A percentile compares a stretch with the other conserved stretches of the same genome.
Conservation (phyloP, 2,329 filamentous ascomycete species). For the Raffaelea arxii region DNA sequence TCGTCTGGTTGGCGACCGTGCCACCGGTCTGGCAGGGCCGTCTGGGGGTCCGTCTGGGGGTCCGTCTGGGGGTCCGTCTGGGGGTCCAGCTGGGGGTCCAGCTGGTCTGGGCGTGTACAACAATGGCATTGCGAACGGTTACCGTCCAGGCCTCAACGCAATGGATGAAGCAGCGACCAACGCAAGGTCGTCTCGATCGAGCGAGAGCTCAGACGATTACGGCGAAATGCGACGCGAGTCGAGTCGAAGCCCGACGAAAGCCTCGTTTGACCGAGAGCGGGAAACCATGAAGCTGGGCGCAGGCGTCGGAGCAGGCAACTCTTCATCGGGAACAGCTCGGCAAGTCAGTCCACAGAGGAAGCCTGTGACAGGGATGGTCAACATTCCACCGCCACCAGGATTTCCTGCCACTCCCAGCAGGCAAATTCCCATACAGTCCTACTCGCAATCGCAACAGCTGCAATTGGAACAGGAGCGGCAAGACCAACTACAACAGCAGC, state of each 20-base stretch:
- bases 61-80: too few species aligned
- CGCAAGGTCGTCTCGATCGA: slow-evolving; percentile 49
- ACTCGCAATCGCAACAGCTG: slow-evolving; percentile 11
- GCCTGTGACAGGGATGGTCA: slow-evolving; percentile 29
- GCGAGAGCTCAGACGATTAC: slow-evolving; percentile 39
- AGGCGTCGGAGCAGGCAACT: slow-evolving; percentile 24
- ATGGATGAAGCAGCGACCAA: slow-evolving; percentile 80
- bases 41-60: too few species aligned
- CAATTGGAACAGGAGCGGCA: slow-evolving; percentile 7
- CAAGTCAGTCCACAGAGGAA: slow-evolving; percentile 53
- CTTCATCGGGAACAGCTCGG: slow-evolving; percentile 30
- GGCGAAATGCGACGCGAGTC: slow-evolving; percentile 40
- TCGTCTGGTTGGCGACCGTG: slow-evolving; percentile 61
- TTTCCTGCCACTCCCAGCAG: slow-evolving; percentile 45
- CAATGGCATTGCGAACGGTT: slow-evolving; percentile 17
- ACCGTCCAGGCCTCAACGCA: slow-evolving; percentile 50
- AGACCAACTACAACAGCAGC: slow-evolving; percentile 10
- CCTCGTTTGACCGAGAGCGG: slow-evolving; percentile 28
- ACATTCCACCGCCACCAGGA: slow-evolving; percentile 43
- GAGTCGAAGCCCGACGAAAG: slow-evolving; percentile 45
- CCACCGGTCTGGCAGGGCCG: slow-evolving; percentile 20
- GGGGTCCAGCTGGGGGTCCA: not conserved
- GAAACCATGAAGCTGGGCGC: slow-evolving; percentile 47
- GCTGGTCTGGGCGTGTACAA: not conserved
- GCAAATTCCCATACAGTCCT: slow-evolving; percentile 7